phyloP scores from a whole-genome alignment of 2,329 filamentous ascomycete genomes.

The Stagonosporopsis tanaceti region DNA sequence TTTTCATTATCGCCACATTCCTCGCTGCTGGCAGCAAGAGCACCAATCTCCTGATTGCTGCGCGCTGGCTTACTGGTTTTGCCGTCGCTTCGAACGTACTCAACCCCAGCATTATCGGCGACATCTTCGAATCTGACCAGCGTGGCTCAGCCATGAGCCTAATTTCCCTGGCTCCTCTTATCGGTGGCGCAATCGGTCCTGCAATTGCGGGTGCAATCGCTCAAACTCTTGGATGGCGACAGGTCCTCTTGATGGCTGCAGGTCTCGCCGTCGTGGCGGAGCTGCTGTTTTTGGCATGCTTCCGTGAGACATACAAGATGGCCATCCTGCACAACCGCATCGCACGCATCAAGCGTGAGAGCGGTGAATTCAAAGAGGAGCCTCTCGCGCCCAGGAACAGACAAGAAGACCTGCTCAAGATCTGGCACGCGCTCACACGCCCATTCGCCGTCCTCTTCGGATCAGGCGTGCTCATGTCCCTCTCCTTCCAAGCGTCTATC shows the following conservation, averaged over 20 bases:
- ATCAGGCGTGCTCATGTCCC: slow-evolving; percentile 63
- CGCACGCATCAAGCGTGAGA: slow-evolving; percentile 31
- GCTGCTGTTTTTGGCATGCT: slow-evolving; percentile 60
- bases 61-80: slow-evolving; percentile 55
- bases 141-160: slow-evolving; percentile 67
- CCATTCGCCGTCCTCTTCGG: slow-evolving; percentile 55
- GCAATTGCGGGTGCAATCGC: slow-evolving; percentile 64
- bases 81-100: slow-evolving; percentile 63
- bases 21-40: slow-evolving; percentile 51
- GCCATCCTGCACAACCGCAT: slow-evolving; percentile 55
- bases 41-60: slow-evolving; percentile 51
- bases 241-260: slow-evolving; percentile 61
- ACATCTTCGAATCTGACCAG: slow-evolving; percentile 66
- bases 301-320: slow-evolving; percentile 69
- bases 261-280: slow-evolving; percentile 60
- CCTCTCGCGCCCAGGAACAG: slow-evolving; percentile 18
- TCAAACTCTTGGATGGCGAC: slow-evolving; percentile 63
- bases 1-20: slow-evolving; percentile 56
- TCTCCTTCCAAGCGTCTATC: slow-evolving; percentile 55
- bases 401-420: slow-evolving; percentile 32
- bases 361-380: slow-evolving; percentile 18
- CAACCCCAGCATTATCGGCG: slow-evolving; percentile 69
- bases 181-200: slow-evolving; percentile 66
- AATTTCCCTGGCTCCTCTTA: slow-evolving; percentile 64
- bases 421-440: slow-evolving; percentile 52